Percentiles rank a stretch among this genome's conserved stretches.
phyloP scores from a whole-genome alignment of 2,329 filamentous ascomycete species.

The Cladosporium velox region DNA sequence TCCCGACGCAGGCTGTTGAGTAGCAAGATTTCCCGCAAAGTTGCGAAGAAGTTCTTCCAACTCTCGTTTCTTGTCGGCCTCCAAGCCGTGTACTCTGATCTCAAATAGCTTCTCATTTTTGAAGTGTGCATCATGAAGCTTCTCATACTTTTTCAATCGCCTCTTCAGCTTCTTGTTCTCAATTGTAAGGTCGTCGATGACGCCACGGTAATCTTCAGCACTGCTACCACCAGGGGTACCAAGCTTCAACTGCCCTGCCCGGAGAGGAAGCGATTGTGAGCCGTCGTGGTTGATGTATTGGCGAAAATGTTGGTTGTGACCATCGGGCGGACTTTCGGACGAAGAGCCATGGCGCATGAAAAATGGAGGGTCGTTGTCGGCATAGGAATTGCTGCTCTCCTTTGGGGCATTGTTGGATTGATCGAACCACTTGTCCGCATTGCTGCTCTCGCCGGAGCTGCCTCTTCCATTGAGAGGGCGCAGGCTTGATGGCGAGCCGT shows the following conservation, averaged over 20 bases:
- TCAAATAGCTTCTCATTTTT: conserved; percentile 80
- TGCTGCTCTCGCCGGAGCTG: conserved; percentile 54
- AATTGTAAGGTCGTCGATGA: conserved; percentile 84
- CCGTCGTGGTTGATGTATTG: conserved; percentile 20
- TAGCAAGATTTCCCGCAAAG: conserved; percentile 66
- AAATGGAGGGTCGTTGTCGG: conserved; percentile 50
- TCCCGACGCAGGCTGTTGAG: conserved; percentile 45
- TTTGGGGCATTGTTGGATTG: conserved; percentile 52
- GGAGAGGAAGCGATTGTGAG: conserved; percentile 25
- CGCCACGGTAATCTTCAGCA: conserved; percentile 73
- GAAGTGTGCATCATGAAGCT: conserved; percentile 64
- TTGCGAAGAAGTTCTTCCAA: conserved; percentile 71
- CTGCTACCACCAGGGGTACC: conserved; percentile 55
- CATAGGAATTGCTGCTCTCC: conserved; percentile 41
- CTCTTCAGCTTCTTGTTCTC: conserved; percentile 79
- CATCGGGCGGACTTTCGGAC: conserved; percentile 45
- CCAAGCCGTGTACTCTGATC: conserved; percentile 74
- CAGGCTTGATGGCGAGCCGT: conserved; percentile 43
- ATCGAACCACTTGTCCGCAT: conserved; percentile 56
- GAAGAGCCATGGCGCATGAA: conserved; percentile 41
- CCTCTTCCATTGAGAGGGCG: conserved; percentile 41
- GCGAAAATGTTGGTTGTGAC: conserved; percentile 23
- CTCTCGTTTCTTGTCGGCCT: conserved; percentile 72
- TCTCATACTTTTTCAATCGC: conserved; percentile 70
- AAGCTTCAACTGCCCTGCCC: conserved; percentile 21